These are phyloP conservation scores for Oryza meyeriana DNA, from an alignment of 176 grass and related monocot genomes.

Conservation along the genomic window DNA sequence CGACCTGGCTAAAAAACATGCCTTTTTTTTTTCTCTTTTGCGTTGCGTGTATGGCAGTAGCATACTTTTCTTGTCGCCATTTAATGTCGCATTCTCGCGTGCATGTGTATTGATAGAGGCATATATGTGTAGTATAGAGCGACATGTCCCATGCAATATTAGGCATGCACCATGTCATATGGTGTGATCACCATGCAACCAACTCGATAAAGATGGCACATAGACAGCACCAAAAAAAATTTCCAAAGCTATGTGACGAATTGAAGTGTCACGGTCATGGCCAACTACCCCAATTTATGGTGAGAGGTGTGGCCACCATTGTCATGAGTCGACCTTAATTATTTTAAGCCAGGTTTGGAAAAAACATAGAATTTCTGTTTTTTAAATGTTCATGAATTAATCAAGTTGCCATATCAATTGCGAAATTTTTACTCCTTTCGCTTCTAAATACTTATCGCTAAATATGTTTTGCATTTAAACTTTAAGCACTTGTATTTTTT, in stretches of 20 bases:
- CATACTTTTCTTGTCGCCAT: neutral
- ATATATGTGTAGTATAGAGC: neutral
- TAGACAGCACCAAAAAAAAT: neutral
- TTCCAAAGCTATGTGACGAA: neutral
- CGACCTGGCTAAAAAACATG: neutral
- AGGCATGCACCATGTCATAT: neutral
- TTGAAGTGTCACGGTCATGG: neutral
- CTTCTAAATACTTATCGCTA: no score
- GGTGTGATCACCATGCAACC: neutral
- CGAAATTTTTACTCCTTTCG: neutral
- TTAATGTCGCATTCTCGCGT: neutral
- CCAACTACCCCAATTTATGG: neutral
- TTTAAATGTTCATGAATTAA: neutral
- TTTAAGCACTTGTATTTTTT: no score
- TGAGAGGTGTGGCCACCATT: neutral
- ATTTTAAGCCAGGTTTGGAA: neutral
- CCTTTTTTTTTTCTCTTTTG: no score
- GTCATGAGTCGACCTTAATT: neutral
- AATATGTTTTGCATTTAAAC: no score
- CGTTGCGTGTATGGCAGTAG: neutral
- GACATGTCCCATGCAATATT: neutral
- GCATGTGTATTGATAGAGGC: neutral
- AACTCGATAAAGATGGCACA: neutral
- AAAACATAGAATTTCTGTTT: neutral
- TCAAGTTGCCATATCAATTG: neutral